These are phyloP conservation scores for Malassezia sympodialis DNA, from an alignment of 1,284 basidiomycete species.

Conservation along the genomic window DNA sequence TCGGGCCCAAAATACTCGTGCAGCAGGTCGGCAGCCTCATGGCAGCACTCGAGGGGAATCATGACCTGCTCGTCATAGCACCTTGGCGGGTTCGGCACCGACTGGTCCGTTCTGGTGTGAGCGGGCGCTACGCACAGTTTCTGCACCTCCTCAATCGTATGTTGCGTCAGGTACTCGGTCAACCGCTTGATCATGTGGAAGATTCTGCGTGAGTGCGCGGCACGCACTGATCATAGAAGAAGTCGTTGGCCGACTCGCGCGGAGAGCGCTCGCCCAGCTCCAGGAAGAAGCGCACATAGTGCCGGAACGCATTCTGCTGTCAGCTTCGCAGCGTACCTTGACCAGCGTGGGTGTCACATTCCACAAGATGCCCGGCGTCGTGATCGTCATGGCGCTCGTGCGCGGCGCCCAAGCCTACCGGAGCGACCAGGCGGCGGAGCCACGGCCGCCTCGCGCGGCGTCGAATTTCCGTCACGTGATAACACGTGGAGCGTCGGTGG, in stretches of 20 bases:
- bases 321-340: conserved; percentile 15
- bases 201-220: conserved; percentile 1
- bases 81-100: conserved; percentile 75
- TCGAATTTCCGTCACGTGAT: not conserved
- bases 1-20: conserved; percentile 75
- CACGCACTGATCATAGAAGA: conserved; percentile 21
- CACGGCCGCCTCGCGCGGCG: too few relatives aligned
- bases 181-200: conserved; percentile 24
- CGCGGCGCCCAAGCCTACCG: not conserved
- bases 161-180: conserved; percentile 36
- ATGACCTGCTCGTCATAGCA: conserved; percentile 66
- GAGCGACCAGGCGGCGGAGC: too few relatives aligned
- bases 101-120: conserved; percentile 58
- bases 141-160: conserved; percentile 46
- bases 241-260: conserved; percentile 20
- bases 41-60: conserved; percentile 59
- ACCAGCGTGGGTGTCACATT: conserved; percentile 40
- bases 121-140: conserved; percentile 18
- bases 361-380: conserved; percentile 29
- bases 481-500: not conserved
- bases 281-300: conserved; percentile 12
- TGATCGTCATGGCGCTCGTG: conserved; percentile 29
- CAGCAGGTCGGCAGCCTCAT: conserved; percentile 66
- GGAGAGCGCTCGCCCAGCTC: not conserved
- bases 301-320: conserved; percentile 11